Percentiles rank a stretch among this genome's conserved stretches.
Conservation (phyloP, 179 eudicot genomes). For the Silene coronaria region DNA sequence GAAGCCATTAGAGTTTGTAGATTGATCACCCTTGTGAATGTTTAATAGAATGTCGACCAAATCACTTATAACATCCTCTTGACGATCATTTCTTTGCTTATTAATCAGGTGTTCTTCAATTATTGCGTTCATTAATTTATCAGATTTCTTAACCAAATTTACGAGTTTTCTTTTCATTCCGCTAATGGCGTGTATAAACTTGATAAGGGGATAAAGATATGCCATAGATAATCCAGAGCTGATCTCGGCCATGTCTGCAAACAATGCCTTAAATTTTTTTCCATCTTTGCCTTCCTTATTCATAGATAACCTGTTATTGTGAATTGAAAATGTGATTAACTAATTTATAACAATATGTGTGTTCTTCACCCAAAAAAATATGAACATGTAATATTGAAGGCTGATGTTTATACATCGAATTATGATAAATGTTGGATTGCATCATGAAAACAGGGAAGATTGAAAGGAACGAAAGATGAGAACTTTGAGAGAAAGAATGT, state of each 20-base stretch:
- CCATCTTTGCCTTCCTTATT: constrained; percentile 17
- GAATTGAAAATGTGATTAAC: too few relatives aligned
- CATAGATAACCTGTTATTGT: constrained; percentile 12
- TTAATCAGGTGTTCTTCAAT: constrained; percentile 17
- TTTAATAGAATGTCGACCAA: constrained; percentile 19
- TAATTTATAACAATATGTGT: too few relatives aligned
- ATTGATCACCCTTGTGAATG: neutral
- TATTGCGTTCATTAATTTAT: constrained; percentile 8
- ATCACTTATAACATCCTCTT: neutral
- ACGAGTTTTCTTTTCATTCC: constrained; percentile 8
- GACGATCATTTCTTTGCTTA: neutral
- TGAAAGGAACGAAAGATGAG: too few relatives aligned
- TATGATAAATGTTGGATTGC: too few relatives aligned
- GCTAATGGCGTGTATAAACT: neutral
- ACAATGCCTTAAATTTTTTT: constrained; percentile 12
- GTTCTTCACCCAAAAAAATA: too few relatives aligned
- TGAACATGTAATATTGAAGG: too few relatives aligned
- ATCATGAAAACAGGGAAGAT: too few relatives aligned
- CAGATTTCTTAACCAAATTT: neutral
- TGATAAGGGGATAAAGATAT: constrained; percentile 18
- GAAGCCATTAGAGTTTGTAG: neutral
- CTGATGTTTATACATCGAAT: too few relatives aligned
- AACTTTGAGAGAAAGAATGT: too few relatives aligned
- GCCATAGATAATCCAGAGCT: constrained; percentile 13
- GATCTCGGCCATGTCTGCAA: neutral